These are phyloP conservation scores for Lactarius indigo DNA, from an alignment of 768 basidiomycete genomes.

Conservation along the genomic window DNA sequence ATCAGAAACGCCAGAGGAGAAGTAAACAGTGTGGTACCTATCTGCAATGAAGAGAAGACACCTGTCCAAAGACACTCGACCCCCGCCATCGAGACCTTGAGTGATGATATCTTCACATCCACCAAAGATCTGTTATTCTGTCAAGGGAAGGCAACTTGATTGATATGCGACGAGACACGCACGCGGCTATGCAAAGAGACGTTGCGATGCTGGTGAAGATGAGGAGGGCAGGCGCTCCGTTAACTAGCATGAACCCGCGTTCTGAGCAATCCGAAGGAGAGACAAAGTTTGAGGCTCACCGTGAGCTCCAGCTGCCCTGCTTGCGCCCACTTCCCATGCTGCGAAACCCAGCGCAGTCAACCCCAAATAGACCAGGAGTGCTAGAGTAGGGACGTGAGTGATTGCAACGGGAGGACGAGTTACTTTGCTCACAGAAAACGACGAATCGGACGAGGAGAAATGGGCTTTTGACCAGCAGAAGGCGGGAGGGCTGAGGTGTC, in stretches of 20 bases:
- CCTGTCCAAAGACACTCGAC: slow-evolving; percentile 58
- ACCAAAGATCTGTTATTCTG: slow-evolving; percentile 28
- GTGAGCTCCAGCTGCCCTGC: slow-evolving; percentile 16
- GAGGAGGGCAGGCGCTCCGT: slow-evolving; percentile 5
- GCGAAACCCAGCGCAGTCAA: slow-evolving; percentile 21
- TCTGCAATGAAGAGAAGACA: slow-evolving; percentile 45
- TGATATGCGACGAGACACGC: slow-evolving; percentile 24
- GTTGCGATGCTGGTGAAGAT: slow-evolving; percentile 7
- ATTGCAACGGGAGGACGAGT: neutral
- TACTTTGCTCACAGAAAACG: slow-evolving; percentile 47
- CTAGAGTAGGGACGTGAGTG: neutral
- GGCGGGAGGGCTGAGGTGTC: neutral
- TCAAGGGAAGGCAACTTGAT: slow-evolving; percentile 46
- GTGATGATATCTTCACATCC: slow-evolving; percentile 37
- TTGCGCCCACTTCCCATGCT: slow-evolving; percentile 20
- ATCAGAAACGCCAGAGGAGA: slow-evolving; percentile 3
- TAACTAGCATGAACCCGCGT: neutral
- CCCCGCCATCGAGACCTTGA: slow-evolving; percentile 41
- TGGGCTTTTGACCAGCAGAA: slow-evolving; percentile 40
- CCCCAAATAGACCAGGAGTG: slow-evolving; percentile 43
- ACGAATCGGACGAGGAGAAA: slow-evolving; percentile 58
- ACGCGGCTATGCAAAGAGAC: slow-evolving; percentile 43
- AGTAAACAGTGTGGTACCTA: slow-evolving; percentile 34
- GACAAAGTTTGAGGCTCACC: neutral
- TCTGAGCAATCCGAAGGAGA: neutral